phyloP scores from a whole-genome alignment of 208 protist genomes.

The Leishmania lainsoni region DNA sequence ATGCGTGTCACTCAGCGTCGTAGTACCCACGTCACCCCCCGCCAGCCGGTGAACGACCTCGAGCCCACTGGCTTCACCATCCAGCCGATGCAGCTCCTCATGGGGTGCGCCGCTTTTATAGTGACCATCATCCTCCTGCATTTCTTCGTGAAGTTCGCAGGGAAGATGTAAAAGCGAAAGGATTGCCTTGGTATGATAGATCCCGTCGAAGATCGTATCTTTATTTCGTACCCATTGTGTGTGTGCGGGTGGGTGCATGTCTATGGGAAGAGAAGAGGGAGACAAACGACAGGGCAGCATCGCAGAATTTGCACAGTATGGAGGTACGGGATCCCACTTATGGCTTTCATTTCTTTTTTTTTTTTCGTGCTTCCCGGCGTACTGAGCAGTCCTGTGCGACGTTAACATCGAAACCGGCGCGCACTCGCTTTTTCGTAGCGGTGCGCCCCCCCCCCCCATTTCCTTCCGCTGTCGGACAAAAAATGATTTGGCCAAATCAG shows the following conservation, averaged over 20 bases:
- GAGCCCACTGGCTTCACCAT: conserved; percentile 74
- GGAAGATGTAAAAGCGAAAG: conserved; percentile 22
- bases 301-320: neutral
- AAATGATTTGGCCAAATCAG: neutral
- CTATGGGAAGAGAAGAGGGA: neutral
- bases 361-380: neutral
- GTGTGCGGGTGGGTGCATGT: neutral
- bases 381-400: neutral
- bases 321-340: neutral
- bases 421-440: neutral
- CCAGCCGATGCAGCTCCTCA: conserved; percentile 77
- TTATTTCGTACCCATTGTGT: conserved; percentile 3
- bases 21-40: conserved; percentile 27
- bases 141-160: conserved; percentile 84
- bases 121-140: conserved; percentile 87
- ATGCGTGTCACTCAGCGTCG: conserved; percentile 70
- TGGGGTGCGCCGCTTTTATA: conserved; percentile 67
- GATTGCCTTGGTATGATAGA: neutral
- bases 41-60: conserved; percentile 58
- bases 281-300: neutral
- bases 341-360: neutral
- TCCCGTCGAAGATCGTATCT: neutral
- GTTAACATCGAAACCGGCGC: neutral
- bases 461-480: neutral
- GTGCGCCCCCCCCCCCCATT: neutral